Evolutionary conservation across 2,329 filamentous ascomycete species (phyloP).

Genomic region (Botrytis deweyae): DNA sequence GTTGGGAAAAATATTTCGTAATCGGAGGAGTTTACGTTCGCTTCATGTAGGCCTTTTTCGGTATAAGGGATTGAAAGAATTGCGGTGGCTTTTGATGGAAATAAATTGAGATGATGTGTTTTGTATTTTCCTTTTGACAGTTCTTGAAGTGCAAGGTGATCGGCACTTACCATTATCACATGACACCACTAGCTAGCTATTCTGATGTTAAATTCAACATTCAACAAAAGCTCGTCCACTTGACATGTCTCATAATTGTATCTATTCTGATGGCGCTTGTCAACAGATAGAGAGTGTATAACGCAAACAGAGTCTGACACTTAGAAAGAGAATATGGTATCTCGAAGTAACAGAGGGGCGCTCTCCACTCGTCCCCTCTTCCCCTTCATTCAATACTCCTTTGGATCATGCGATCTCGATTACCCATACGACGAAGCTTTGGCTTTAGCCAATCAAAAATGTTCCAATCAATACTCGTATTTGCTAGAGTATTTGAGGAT

Average conservation of each 20-base stretch:
- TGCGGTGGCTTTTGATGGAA: not conserved
- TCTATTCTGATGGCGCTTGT: not conserved
- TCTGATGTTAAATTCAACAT: not conserved
- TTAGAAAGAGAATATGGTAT: no score
- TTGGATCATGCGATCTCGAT: not conserved
- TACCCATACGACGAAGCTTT: not conserved
- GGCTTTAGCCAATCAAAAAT: not conserved
- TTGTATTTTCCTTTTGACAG: not conserved
- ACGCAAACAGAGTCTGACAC: no score
- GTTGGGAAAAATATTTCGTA: not conserved
- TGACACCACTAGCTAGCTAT: not conserved
- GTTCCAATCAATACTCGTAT: not conserved
- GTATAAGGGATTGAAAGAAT: not conserved
- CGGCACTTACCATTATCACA: not conserved
- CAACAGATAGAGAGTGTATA: rapidly evolving
- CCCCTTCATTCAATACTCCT: not conserved
- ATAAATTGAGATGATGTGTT: not conserved
- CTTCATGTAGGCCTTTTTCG: not conserved
- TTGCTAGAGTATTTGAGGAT: not conserved
- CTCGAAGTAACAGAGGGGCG: not conserved
- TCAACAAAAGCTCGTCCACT: not conserved
- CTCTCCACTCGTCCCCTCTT: no score
- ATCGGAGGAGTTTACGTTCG: not conserved
- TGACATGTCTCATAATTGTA: not conserved
- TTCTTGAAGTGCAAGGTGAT: not conserved